Base-by-base conservation (phyloP, 2,329 filamentous ascomycete genomes). In the Arachnomyces sp. region DNA sequence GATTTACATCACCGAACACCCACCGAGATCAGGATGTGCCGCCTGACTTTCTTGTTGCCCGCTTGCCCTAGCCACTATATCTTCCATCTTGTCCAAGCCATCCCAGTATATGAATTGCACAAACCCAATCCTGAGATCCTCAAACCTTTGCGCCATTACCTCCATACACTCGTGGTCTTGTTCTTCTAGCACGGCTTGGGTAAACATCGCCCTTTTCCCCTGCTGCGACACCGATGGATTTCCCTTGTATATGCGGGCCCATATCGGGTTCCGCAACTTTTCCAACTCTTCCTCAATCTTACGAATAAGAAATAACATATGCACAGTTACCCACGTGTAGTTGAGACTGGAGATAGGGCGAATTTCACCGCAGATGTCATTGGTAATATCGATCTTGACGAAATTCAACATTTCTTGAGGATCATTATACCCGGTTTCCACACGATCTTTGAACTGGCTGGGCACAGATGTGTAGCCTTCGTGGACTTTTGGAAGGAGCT, bases 101-200 rank as follows among this genome's bases (percentile, higher is more conserved):
- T 58, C 46, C 60, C 59, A 63, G 44, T 61, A 64, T n/a, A 60
- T 53, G 43, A 54, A 49, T 11, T 55, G 39, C 51, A 56, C 48
- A 32, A 57, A 55, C 2, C 49, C 53, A 2, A 42, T 30, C 13
- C 51, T 49, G 3, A 38, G 44, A n/a, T 50, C 52, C 39, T 58
- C 32, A 39, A 63, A 58, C 15, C 36, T 43, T 20, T 49, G 35
- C 2, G 54, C 56, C 46, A 64, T 57, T 4, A 61, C 48, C 13
- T 41, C 32, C 46, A 64, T 40, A 43, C 54, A 58, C 39, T 62
- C 54, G 12, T 57, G 49, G 30, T 64, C 54, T 16, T 55, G 34
- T 28, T 43, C 17, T 3, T 32, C 28, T 15, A 63, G 46, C 3
- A 50, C 54, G 2, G 54, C 40, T 13, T 31, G 33, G 5, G 49